phyloP scores from a whole-genome alignment of 2,329 filamentous ascomycete species.

The Ophiocordyceps camponoti-rufipedis region DNA sequence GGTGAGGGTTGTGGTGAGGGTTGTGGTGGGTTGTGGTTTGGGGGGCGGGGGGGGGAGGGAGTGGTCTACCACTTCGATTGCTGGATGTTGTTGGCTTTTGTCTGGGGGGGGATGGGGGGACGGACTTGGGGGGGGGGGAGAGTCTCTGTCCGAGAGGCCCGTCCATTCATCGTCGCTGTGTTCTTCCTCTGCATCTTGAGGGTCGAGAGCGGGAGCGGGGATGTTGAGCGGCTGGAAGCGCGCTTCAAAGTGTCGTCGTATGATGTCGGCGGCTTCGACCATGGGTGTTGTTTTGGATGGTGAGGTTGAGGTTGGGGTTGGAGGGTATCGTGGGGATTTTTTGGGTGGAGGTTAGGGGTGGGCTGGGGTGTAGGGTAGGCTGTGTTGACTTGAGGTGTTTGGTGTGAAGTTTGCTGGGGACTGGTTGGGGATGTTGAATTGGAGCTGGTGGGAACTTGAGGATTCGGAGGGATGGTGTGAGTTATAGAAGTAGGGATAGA shows the following conservation, averaged over 20 bases:
- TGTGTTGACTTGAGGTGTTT: too few relatives aligned
- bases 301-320: not conserved
- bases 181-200: slow-evolving; percentile 14
- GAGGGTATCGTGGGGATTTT: not conserved
- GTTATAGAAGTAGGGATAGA: too few relatives aligned
- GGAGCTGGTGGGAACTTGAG: too few relatives aligned
- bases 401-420: too few relatives aligned
- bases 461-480: too few relatives aligned
- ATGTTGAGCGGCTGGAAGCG: slow-evolving; percentile 57
- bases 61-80: slow-evolving; percentile 46
- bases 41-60: slow-evolving; percentile 13
- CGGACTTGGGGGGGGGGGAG: not conserved
- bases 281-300: not conserved
- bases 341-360: not conserved
- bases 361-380: not conserved
- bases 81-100: not conserved
- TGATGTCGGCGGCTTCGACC: slow-evolving; percentile 44
- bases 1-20: slow-evolving; percentile 13
- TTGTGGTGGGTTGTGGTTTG: slow-evolving; percentile 3
- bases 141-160: slow-evolving; percentile 8
- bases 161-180: slow-evolving; percentile 12
- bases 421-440: too few relatives aligned
- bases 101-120: slow-evolving; percentile 1
- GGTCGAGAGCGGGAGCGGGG: slow-evolving; percentile 8
- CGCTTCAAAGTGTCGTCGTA: slow-evolving; percentile 73